Evolutionary conservation across 1,284 basidiomycete genomes (phyloP), one percentile per base, ranked within the genome.

Genomic region (Cutaneotrichosporon sp.): DNA sequence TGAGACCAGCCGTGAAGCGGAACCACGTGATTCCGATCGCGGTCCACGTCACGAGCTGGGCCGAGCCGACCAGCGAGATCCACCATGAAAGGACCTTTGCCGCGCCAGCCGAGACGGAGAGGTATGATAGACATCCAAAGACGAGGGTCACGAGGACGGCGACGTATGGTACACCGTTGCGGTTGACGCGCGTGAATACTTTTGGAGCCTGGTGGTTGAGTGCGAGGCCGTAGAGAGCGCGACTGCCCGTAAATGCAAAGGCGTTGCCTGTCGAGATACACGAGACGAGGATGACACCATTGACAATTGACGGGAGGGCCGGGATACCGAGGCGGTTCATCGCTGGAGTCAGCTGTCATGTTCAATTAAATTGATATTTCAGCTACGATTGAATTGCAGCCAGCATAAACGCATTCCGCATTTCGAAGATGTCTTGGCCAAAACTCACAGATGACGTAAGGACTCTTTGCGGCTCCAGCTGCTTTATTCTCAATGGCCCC

Each of bases 161-260:
- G 16, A 73, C 67, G 63, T 71, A 81, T 0, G 82, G 82, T 3
- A 80, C 75, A 59, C 81, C 81, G 63, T 77, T 73, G 47, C 77
- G 74, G 75, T 85, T 85, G 60, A 83, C 82, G 9, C 79, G 73
- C 26, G 79, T 76, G 72, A 85, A 82, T 65, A 84, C 70, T 18
- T 62, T 61, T 7, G 83, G 83, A 1, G 83, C 82, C 59, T 83
- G 79, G 47, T 81, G 79, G 60, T 80, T 80, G 16, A 78, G 71
- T 1, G 83, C 81, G 4, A 84, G 73, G 13, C 67, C 32, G 62
- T 71, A 73, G 22, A 77, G 60, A 9, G 63, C 60, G 30, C 76
- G 69, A 22, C 68, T 69, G 2, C 72, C 67, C 52, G 65, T 70
- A 60, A 72, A 76, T 22, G 66, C 67, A 58, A 70, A 74, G 7